Base-by-base conservation (phyloP, 768 basidiomycete species). In the Amanita brunnescens region DNA sequence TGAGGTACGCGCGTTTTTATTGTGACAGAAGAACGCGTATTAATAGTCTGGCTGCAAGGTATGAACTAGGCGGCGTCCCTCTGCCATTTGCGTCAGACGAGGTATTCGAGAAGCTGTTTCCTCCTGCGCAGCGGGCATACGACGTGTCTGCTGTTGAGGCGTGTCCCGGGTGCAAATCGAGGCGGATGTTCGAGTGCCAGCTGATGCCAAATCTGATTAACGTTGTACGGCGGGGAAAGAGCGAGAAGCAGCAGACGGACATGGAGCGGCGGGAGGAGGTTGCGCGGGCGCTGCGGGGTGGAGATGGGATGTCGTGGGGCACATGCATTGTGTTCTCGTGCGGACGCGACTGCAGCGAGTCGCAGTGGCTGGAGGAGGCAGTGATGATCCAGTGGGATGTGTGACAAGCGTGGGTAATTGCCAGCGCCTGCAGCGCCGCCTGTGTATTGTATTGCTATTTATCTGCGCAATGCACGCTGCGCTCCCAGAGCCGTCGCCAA, bases 131-230 rank as follows among this genome's bases (percentile, higher is more conserved):
- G 57, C 74, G 80, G 38, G 67, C 68, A 0, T 96, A 84, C 66
- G 65, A 73, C 40, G 67, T 80, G 3, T 59, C 71, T 0, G 64
- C 72, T 6, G 68, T 92, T 26, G 80, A 85, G 0, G 54, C 65
- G 0, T 98, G 95, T 62, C 72, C 81, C 1, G 60, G 67, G 12
- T 98, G 95, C 68, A 68, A 72, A 33, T 73, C 78, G 2, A 70
- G 68, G 39, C 78, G 91, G 13, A 77, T 85, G 18, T 98, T 96
- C 64, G 95, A 98, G 64, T 87, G 87, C 59, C 95, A 98, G 64
- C 73, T 97, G 48, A 95, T 94, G 82, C 95, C 95, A 1, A 91
- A 92, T 62, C 70, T 97, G 47, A 92, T 97, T 64, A 88, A 88
- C 47, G 68, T 90, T 12, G 71, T 96, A 29, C 26, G 26, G 26